Base-by-base conservation (phyloP, 331 rosid genomes). In the Erythrophleum ivorense region DNA sequence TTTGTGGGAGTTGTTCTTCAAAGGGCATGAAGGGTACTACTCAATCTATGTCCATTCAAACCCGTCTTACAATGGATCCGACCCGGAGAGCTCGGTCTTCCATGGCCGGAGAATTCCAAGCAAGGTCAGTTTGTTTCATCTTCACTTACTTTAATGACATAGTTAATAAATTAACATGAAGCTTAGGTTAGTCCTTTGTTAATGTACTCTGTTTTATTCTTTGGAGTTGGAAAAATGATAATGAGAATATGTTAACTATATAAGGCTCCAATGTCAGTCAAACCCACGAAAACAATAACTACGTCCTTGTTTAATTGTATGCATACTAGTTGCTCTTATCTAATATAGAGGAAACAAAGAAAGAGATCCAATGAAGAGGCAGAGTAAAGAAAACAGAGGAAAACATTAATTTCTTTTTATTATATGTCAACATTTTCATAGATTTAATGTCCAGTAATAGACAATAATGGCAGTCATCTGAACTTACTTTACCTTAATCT, bases 51-150 rank as follows among this genome's bases (percentile, higher is more conserved):
- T 92, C 12, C 97, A 94, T 59, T 89, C 97, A 0, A 53, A 90
- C 78, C 98, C 98, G 0, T 86, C 92, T 67, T 91, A 91, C 77
- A 86, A 92, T 81, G 91, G 40, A 50, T 81, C 97, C 16, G 67
- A 75, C 16, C 87, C 88, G 0, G 91, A 91, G 76, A 78, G 62
- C 84, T 85, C 91, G 0, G 89, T 82, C 18, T 92, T 94, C 74
- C 87, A 52, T 15, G 92, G 92, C 80, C 81, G 97, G 9, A 88
- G 97, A 90, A 87, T 92, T 71, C 97, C 97, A 3, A 91, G 98
- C 49, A 76, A 91, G 98, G 98, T 94, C 19, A 85, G 91, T 84
- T 53, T 7, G 16, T 68, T 74, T 60, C 9, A 41, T n/a, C 18
- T 59, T 70, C 38, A 31, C 14, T 18, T 18, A n/a, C 29, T 11